Base-by-base conservation (phyloP, 2,329 filamentous ascomycete genomes). In the Exophiala sp. region DNA sequence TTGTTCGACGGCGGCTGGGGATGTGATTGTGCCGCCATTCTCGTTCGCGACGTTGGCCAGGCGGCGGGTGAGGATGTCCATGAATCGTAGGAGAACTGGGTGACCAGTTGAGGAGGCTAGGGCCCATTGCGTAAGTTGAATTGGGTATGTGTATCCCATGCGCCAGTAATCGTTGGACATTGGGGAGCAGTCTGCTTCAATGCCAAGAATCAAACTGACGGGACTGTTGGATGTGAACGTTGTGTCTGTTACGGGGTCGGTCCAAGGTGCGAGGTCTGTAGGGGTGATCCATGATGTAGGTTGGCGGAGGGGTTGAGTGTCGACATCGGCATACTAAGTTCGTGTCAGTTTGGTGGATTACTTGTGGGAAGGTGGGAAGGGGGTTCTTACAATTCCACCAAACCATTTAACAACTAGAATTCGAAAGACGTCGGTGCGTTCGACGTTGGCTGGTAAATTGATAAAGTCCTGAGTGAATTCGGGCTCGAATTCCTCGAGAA, bases 81-180 rank as follows among this genome's bases (percentile, higher is more conserved):
- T 57, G 33, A 68, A 69, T 8, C 50, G 50, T 33, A 62, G 55
- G 18, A 69, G 62, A 14, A 67, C 51, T 1, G 66, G 64, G 41
- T 70, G 68, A 1, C 62, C 59, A 3, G 65, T 58, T 1, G 59
- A 54, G 18, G 62, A 62, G 1, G 67, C 67, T 5, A 70, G 59
- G 0, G 66, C 58, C 68, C 68, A 70, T 32, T 69, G 67, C 0
- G 67, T 69, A 5, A 69, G 54, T 47, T 70, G 67, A 12, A 69
- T 53, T 2, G 68, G 65, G 47, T 65, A 65, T 16, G 62, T 57
- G 55, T 70, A 70, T 29, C 68, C 68, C 63, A 66, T 64, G n/a
- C 67, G 66, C 68, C 68, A 70, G 51, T 68, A 68, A 5, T 48
- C 36, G 44, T 68, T 62, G 34, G 44, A 60, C 10, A 63, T 52